Evolutionary conservation across 2,329 filamentous ascomycete genomes (phyloP), one percentile per base, ranked within the genome.

Genomic region (Trichoderma cornu-damae): DNA sequence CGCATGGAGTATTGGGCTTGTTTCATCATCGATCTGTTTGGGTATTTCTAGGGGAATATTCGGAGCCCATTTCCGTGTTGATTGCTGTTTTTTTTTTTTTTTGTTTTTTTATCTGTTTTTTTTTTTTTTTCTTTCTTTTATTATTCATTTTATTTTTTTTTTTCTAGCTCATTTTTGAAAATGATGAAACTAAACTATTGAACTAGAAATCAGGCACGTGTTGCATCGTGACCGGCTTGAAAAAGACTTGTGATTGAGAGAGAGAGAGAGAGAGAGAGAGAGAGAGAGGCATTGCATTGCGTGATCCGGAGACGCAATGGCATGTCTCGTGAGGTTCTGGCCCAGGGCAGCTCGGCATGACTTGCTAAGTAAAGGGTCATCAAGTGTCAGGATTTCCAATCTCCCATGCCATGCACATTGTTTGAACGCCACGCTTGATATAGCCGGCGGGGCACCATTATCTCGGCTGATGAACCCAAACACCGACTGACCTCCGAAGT

Each of bases 1-100:
- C 56, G 56, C 56, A 54, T 49, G 56, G 56, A 53, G 56, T 58
- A 58, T 52, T 44, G 26, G 56, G 56, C 37, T 49, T 50, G 18
- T 55, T 16, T 47, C 40, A 46, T 52, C n/a, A n/a, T n/a, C n/a
- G n/a, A n/a, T n/a, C 40, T 38, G 20, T 40, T 51, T 28, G 44
- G 48, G 57, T 30, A 48, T 52, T 47, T 30, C 26, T 24, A 24
- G 42, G 56, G 49, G 53, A 32, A 40, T 47, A 48, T 43, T 49
- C 18, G 53, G 53, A 57, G 53, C 44, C 53, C 24, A 14, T 44
- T 49, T 49, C 46, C 40, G 50, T 26, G 37, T 51, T 51, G 40
- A 32, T 34, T 53, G 50, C 32, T 35, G 50, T 44, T 53, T 49
- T 53, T 26, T 24, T 32, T 9, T n/a, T 34, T 43, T 34, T 20